These are phyloP conservation scores for Mycocentrospora acerina DNA, from an alignment of 2,329 filamentous ascomycete genomes.

Conservation along the genomic window DNA sequence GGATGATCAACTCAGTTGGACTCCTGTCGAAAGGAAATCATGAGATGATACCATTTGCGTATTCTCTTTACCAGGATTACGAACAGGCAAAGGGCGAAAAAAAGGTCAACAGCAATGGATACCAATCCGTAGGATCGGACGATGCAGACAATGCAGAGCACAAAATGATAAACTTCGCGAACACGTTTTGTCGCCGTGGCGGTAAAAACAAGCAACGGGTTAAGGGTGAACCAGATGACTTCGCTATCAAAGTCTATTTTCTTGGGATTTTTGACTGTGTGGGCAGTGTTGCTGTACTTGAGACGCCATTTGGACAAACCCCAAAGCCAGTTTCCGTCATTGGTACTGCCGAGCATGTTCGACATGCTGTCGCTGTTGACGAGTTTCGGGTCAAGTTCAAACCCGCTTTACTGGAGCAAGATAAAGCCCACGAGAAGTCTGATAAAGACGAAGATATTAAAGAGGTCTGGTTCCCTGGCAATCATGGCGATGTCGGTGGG, in stretches of 20 bases:
- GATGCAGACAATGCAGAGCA: too few species aligned
- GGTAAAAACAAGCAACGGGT: too few species aligned
- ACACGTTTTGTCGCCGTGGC: conserved; percentile 45
- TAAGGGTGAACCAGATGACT: too few species aligned
- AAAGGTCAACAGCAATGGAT: conserved; percentile 26
- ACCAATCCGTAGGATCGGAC: conserved; percentile 28
- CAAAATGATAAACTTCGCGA: conserved; percentile 47
- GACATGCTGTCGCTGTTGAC: conserved; percentile 50
- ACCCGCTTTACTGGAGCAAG: conserved; percentile 36
- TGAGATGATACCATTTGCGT: conserved; percentile 22
- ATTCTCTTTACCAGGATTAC: conserved; percentile 13
- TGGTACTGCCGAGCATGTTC: conserved; percentile 36
- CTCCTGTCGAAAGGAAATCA: conserved; percentile 24
- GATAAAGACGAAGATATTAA: conserved; percentile 1
- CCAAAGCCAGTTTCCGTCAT: conserved; percentile 31
- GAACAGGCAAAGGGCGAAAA: conserved; percentile 32
- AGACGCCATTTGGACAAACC: conserved; percentile 43
- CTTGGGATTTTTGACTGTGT: conserved; percentile 48
- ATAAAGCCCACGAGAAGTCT: conserved; percentile 17
- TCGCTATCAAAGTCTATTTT: conserved; percentile 44
- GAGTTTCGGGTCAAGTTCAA: conserved; percentile 51
- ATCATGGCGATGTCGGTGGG: conserved; percentile 49
- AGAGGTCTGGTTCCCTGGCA: conserved; percentile 49
- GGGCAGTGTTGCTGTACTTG: conserved; percentile 45
- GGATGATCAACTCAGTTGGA: conserved; percentile 26